phyloP scores from a whole-genome alignment of 2,329 filamentous ascomycete species.

The Fusarium irregulare region DNA sequence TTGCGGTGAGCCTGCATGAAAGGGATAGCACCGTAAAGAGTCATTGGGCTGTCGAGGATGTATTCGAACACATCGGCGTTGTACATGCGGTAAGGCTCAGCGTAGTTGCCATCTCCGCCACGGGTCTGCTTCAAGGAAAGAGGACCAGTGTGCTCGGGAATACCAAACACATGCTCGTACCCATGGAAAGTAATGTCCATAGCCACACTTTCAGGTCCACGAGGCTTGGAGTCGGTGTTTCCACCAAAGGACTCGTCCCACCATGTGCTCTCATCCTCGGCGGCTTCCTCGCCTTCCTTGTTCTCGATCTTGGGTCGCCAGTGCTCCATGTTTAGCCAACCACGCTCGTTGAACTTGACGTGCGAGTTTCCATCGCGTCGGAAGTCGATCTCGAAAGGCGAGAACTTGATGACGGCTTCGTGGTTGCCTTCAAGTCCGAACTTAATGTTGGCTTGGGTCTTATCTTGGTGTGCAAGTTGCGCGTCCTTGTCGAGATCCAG shows the following conservation, averaged over 20 bases:
- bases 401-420: slow-evolving; percentile 84
- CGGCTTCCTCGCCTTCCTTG: slow-evolving; percentile 65
- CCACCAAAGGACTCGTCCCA: slow-evolving; percentile 98
- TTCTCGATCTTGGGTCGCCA: slow-evolving; percentile 89
- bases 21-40: slow-evolving; percentile 94
- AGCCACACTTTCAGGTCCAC: slow-evolving; percentile 89
- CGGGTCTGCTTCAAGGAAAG: slow-evolving; percentile 90
- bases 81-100: slow-evolving; percentile 92
- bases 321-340: slow-evolving; percentile 92
- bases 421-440: slow-evolving; percentile 83
- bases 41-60: slow-evolving; percentile 97
- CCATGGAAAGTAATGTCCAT: slow-evolving; percentile 92
- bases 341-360: slow-evolving; percentile 89
- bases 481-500: slow-evolving; percentile 78
- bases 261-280: slow-evolving; percentile 88
- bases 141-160: slow-evolving; percentile 91
- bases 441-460: slow-evolving; percentile 76
- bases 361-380: slow-evolving; percentile 84
- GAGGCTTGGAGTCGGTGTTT: slow-evolving; percentile 95
- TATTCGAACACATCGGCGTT: slow-evolving; percentile 99
- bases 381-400: slow-evolving; percentile 88
- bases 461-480: slow-evolving; percentile 72
- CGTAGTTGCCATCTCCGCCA: slow-evolving; percentile 85
- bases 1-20: slow-evolving; percentile 98
- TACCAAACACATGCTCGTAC: slow-evolving; percentile 92